Conservation (phyloP, 371 early-diverging fungal species). For the Syncephalastrum contaminatum region DNA sequence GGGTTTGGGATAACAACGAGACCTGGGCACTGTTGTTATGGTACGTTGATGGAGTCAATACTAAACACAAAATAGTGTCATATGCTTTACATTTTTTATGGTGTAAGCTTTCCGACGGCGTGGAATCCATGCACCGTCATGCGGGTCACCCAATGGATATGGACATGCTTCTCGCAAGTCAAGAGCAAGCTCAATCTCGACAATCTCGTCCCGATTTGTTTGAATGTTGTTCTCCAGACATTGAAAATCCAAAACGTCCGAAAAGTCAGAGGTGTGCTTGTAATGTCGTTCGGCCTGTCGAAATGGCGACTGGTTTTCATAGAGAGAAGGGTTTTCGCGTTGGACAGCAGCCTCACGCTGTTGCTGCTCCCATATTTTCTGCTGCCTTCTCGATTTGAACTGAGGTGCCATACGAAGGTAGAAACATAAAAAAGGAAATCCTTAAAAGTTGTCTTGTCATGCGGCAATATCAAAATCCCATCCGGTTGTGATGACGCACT, state of each 20-base stretch:
- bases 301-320: constrained; percentile 68
- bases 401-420: constrained; percentile 1
- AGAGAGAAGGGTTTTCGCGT: constrained; percentile 21
- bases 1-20: constrained; percentile 72
- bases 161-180: constrained; percentile 4
- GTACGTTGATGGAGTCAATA: not conserved
- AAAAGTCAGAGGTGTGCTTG: constrained; percentile 57
- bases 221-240: constrained; percentile 15
- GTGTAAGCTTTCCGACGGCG: constrained; percentile 26
- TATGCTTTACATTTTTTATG: constrained; percentile 23
- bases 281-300: constrained; percentile 70
- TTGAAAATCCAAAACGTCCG: constrained; percentile 54
- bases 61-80: not conserved
- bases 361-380: constrained; percentile 35
- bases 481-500: too few species aligned
- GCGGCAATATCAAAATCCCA: too few species aligned
- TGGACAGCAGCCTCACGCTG: constrained; percentile 21
- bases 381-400: constrained; percentile 32
- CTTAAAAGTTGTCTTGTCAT: too few species aligned
- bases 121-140: not conserved
- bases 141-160: constrained; percentile 1
- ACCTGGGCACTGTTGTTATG: constrained; percentile 34
- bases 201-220: constrained; percentile 19
- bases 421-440: too few species aligned
- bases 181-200: constrained; percentile 23